Base-by-base conservation (phyloP, 139 green algal species). In the Parachlorella kessleri region DNA sequence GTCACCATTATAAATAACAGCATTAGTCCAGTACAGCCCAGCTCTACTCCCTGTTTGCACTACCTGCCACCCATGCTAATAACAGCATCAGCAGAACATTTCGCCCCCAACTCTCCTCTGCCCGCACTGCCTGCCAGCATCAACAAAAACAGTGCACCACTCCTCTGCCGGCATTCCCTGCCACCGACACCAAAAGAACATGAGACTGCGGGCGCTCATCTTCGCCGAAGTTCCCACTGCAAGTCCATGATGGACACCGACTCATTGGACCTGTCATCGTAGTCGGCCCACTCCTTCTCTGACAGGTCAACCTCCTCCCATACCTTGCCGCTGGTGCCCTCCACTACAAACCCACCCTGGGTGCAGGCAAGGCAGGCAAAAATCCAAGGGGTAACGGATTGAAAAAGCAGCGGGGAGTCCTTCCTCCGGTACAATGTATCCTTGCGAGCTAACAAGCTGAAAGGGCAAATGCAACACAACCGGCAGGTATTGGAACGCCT, bases 251-350 rank as follows among this genome's bases (percentile, higher is more conserved):
- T 74, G 14, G 89, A 86, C 10, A 97, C 89, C 32, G 72, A 82
- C 36, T 91, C 84, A 6, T 84, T 84, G 2, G 83, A 73, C 67
- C 93, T 93, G 72, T 97, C 93, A 78, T 95, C 91, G 79, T 93
- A 97, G 26, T 97, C 93, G 23, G 66, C 83, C 93, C 93, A 97
- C 54, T 96, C 93, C 6, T 55, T 53, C n/a, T 89, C 85, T 38
- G 70, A 83, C 26, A 90, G 73, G 54, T 90, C 80, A 24, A 92
- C 82, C 18, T 87, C 82, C 32, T 85, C 65, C 30, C 83, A 87
- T 28, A 82, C 42, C 35, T 72, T 68, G 30, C 81, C 83, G 64
- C 85, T 87, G 26, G 70, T 71, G 2, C 48, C 83, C 40, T 88
- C 75, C 21, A 86, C 76, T 33, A 69, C 32, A 71, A 90, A 90